Conservation (phyloP, 176 grass and related monocot genomes). For the Chloris gayana region DNA sequence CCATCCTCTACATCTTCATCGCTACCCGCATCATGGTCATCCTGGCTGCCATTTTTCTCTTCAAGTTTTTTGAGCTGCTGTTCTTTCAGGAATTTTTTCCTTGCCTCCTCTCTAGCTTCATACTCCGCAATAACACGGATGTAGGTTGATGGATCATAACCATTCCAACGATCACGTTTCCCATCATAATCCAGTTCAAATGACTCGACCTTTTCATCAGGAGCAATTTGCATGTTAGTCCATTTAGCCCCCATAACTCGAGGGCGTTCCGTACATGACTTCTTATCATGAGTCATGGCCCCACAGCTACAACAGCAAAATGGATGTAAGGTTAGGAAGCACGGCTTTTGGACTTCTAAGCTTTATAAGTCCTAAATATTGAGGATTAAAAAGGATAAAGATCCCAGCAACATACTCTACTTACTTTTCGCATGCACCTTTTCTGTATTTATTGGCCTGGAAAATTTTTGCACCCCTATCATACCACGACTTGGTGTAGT, state of each 20-base stretch:
- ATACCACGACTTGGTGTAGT: slow-evolving; percentile 94
- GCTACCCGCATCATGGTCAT: slow-evolving; percentile 24
- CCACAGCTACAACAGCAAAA: slow-evolving; percentile 59
- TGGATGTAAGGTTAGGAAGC: not conserved
- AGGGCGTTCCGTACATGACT: slow-evolving; percentile 71
- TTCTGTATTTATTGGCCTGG: slow-evolving; percentile 84
- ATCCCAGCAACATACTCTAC: not conserved
- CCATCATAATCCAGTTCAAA: slow-evolving; percentile 98
- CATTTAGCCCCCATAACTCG: slow-evolving; percentile 68
- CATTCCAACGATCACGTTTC: slow-evolving; percentile 96
- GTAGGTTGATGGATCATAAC: slow-evolving; percentile 86
- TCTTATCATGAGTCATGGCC: slow-evolving; percentile 86
- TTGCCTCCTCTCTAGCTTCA: slow-evolving; percentile 81
- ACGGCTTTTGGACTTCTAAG: not conserved
- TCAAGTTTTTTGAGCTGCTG: slow-evolving; percentile 93
- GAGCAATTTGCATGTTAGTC: slow-evolving; percentile 70
- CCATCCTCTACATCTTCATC: slow-evolving; percentile 87
- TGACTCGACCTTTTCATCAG: slow-evolving; percentile 89
- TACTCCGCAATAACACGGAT: slow-evolving; percentile 76
- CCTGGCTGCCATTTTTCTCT: slow-evolving; percentile 62
- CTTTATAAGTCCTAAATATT: not conserved
- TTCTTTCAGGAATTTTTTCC: slow-evolving; percentile 90
- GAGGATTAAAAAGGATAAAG: not conserved
- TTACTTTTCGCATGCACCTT: slow-evolving; percentile 92
- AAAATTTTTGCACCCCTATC: slow-evolving; percentile 78